These are phyloP conservation scores for Diaporthe citriasiana DNA, from an alignment of 2,329 filamentous ascomycete genomes.

Conservation along the genomic window DNA sequence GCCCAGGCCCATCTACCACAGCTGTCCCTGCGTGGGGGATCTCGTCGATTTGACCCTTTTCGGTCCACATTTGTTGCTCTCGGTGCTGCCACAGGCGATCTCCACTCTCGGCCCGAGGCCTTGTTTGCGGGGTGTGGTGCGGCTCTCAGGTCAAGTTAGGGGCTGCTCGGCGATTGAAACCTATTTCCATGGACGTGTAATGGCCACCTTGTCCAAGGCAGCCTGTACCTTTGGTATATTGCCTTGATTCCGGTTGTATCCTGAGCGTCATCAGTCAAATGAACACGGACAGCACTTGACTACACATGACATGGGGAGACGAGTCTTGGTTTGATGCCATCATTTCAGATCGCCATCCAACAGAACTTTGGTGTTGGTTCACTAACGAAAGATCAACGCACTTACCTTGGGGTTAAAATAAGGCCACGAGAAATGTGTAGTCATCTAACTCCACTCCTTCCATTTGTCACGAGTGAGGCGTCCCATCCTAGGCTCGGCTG, in stretches of 20 bases:
- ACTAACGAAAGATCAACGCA: neutral
- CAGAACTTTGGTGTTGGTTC: too few species aligned
- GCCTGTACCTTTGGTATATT: neutral
- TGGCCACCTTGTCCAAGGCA: neutral
- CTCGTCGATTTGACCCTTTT: conserved; percentile 21
- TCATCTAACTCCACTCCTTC: neutral
- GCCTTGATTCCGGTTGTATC: neutral
- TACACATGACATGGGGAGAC: too few species aligned
- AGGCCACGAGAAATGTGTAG: neutral
- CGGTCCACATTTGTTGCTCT: neutral
- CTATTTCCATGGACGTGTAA: neutral
- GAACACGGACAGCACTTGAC: too few species aligned
- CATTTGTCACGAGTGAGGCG: neutral
- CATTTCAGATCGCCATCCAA: neutral
- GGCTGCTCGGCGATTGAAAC: conserved; percentile 12
- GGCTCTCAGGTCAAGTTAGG: conserved; percentile 3
- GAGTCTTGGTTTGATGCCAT: neutral
- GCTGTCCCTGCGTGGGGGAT: conserved; percentile 1
- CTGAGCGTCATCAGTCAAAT: neutral
- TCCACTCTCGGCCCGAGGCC: conserved; percentile 20
- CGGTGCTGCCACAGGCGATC: neutral
- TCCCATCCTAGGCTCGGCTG: neutral
- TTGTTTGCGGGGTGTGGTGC: conserved; percentile 9
- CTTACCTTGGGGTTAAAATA: neutral
- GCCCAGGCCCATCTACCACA: neutral